Evolutionary conservation across 2,329 filamentous ascomycete genomes (phyloP).

Genomic region (Emmonsiellopsis sp.): DNA sequence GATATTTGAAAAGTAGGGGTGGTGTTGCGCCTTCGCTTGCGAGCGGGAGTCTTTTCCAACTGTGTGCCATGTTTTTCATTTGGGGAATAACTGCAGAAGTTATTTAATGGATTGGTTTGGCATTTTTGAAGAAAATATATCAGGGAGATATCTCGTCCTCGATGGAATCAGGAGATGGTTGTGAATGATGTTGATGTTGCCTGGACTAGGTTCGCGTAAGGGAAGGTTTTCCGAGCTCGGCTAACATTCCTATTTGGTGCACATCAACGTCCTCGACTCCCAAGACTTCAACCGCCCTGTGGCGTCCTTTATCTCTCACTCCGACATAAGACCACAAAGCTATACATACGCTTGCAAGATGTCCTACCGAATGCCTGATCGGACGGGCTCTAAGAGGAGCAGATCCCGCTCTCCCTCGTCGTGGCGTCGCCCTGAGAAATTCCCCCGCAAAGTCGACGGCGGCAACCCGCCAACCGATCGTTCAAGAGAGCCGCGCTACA

Average conservation of each 20-base stretch:
- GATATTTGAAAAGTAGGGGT: constrained; percentile 32
- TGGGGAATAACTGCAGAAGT: neutral
- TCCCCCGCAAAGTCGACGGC: constrained; percentile 25
- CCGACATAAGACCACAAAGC: neutral
- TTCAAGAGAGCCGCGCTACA: constrained; percentile 16
- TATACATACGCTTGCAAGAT: constrained; percentile 13
- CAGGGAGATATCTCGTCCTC: neutral
- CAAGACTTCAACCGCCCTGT: neutral
- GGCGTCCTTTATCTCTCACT: neutral
- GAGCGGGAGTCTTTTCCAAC: constrained; percentile 29
- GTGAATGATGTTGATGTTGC: neutral
- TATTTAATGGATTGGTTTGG: neutral
- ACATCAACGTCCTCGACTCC: neutral
- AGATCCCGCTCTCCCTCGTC: constrained; percentile 35
- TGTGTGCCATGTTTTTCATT: neutral
- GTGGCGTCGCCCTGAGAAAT: constrained; percentile 30
- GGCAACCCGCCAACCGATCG: constrained; percentile 10
- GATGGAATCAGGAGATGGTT: neutral
- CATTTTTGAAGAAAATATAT: neutral
- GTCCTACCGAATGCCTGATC: constrained; percentile 25
- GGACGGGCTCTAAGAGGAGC: constrained; percentile 28
- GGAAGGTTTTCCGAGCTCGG: constrained; percentile 4
- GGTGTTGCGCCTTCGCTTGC: constrained; percentile 19
- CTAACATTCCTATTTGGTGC: constrained; percentile 1
- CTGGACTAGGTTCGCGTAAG: neutral